Conservation (phyloP, 2,329 filamentous ascomycete species). For the Cladobotryum mycophilum region DNA sequence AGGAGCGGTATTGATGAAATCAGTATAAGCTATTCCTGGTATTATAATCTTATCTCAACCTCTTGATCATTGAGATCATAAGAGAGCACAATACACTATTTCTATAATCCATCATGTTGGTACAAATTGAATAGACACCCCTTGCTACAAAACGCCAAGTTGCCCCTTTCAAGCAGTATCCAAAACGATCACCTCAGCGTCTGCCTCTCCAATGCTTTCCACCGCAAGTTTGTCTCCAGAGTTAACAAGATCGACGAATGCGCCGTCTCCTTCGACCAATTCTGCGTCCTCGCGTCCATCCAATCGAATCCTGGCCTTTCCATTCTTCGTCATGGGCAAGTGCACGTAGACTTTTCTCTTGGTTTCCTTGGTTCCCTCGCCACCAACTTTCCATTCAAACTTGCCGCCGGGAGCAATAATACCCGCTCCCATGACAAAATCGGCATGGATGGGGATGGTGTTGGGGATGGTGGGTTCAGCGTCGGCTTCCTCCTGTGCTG, state of each 20-base stretch:
- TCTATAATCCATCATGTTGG: no score
- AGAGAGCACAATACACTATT: no score
- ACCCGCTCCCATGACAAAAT: constrained; percentile 75
- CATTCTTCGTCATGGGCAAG: constrained; percentile 71
- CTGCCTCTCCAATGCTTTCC: constrained; percentile 61
- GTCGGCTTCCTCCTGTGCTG: constrained; percentile 54
- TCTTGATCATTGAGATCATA: no score
- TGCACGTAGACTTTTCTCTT: constrained; percentile 75
- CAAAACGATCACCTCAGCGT: constrained; percentile 63
- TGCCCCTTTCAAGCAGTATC: constrained; percentile 48
- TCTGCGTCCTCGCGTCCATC: constrained; percentile 58
- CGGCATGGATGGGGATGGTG: constrained; percentile 79
- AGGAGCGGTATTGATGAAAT: no score
- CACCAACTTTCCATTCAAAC: constrained; percentile 70
- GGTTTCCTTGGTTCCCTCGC: constrained; percentile 40
- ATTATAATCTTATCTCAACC: no score
- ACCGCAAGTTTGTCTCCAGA: constrained; percentile 58
- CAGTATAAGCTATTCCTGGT: no score
- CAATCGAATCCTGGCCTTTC: constrained; percentile 64
- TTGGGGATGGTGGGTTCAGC: constrained; percentile 54
- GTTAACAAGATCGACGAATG: constrained; percentile 61
- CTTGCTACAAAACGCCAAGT: no score
- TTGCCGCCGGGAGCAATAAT: constrained; percentile 59
- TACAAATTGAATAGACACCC: neutral
- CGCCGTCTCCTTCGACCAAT: constrained; percentile 72